Conservation (phyloP, 352 stramenopile genomes). For the Globisporangium splendens region DNA sequence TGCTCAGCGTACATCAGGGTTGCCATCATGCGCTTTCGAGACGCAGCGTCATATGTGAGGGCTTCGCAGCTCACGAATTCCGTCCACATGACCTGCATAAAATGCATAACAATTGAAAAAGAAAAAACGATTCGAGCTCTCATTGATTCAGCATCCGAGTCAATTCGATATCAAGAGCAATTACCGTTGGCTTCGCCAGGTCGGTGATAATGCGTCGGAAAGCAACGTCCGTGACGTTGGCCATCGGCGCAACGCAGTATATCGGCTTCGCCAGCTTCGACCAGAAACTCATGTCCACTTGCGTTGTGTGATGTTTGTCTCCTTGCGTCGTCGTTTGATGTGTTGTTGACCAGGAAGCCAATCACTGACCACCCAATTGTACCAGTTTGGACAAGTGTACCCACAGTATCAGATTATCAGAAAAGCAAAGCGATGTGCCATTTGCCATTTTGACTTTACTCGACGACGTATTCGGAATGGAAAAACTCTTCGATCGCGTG, state of each 20-base stretch:
- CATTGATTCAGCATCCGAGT: neutral
- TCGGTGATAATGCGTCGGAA: conserved; percentile 74
- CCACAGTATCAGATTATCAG: neutral
- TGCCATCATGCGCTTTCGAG: conserved; percentile 70
- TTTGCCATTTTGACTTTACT: conserved; percentile 22
- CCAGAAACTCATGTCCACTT: conserved; percentile 54
- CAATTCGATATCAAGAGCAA: neutral
- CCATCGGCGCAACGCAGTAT: conserved; percentile 82
- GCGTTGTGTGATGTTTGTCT: neutral
- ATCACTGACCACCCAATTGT: neutral
- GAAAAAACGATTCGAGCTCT: neutral
- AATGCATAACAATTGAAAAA: neutral
- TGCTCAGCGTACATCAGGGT: conserved; percentile 69
- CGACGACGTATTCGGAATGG: conserved; percentile 55
- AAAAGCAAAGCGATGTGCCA: neutral
- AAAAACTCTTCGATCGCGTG: conserved; percentile 75
- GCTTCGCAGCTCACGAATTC: conserved; percentile 87
- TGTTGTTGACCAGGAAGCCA: neutral
- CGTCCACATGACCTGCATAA: conserved; percentile 67
- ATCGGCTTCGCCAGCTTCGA: conserved; percentile 53
- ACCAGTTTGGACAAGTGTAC: conserved; percentile 1
- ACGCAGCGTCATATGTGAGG: conserved; percentile 56
- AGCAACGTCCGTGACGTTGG: conserved; percentile 76
- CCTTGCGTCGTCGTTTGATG: neutral
- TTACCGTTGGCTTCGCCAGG: conserved; percentile 66